phyloP scores from a whole-genome alignment of 139 green algal species.

The Eudorina sp. region DNA sequence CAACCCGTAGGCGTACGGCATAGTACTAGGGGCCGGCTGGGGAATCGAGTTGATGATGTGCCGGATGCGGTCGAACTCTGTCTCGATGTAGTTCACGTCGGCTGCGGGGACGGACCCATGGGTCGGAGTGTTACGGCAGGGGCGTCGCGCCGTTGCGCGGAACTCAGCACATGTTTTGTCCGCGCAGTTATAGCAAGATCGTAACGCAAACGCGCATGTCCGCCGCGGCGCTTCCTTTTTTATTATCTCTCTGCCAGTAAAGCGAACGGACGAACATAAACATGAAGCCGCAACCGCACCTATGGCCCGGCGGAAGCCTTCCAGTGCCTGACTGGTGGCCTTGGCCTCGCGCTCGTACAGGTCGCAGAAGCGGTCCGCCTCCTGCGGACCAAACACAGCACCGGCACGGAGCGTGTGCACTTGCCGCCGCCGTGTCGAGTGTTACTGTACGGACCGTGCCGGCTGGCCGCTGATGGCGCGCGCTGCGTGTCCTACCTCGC shows the following conservation, averaged over 20 bases:
- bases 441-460: too few species aligned
- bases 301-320: constrained; percentile 12
- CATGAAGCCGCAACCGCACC: neutral
- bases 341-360: constrained; percentile 27
- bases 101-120: neutral
- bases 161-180: too few species aligned
- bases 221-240: too few species aligned
- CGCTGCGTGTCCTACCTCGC: too few species aligned
- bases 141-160: too few species aligned
- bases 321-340: neutral
- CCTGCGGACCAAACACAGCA: neutral
- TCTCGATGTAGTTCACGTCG: constrained; percentile 12
- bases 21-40: neutral
- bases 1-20: neutral
- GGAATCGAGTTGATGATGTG: neutral
- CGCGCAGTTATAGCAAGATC: too few species aligned
- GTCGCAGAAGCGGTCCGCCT: constrained; percentile 27
- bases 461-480: too few species aligned
- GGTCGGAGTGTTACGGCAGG: too few species aligned
- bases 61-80: neutral
- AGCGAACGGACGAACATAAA: too few species aligned
- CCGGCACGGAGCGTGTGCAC: neutral
- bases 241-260: too few species aligned
- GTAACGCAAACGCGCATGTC: too few species aligned
- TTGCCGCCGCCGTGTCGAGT: neutral